Evolutionary conservation across 2,329 filamentous ascomycete species (phyloP), one percentile per base, ranked within the genome.

Genomic region (Clonostachys byssicola): DNA sequence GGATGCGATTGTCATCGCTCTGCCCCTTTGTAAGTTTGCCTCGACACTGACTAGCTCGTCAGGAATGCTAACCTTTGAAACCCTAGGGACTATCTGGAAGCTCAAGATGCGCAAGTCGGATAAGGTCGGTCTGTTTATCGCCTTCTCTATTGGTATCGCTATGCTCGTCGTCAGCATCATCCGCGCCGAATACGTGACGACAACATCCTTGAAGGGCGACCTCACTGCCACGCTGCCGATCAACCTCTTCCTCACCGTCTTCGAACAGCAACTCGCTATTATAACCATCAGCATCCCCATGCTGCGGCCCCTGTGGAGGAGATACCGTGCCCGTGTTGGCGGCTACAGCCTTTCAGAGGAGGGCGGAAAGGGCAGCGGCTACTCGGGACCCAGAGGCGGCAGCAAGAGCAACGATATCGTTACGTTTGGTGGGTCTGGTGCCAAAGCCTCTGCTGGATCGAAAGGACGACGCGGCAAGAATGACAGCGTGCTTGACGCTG

Each of bases 201-300:
- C 42, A 12, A 43, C 42, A 17, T 43, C 42, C 12, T 8, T 43
- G 12, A 43, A 14, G 16, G 42, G 42, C 42, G 42, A 43, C 30
- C 14, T 43, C 18, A 43, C 42, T 33, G 20, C 18, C 17, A 43
- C 42, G 10, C 42, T 43, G 13, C 42, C 20, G 23, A 43, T 34
- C 12, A 43, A 43, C 20, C 42, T 43, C 13, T 43, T 43, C 42
- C 42, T 43, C 20, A 43, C 42, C 3, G 42, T 43, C 10, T 33
- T 43, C 30, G 42, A 43, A 30, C 42, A 43, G 30, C 42, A 43
- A 13, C 17, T 43, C 17, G 42, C 42, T 5, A 43, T 43, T 12
- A 43, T 43, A 12, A 43, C 42, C 23, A 30, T 43, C 42, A 43
- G 42, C 17, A 43, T 43, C 4, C 42, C 42, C 42, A 43, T 43